Conservation (phyloP, 192 early-diverging fungal genomes). For the Coemansia sp. region DNA sequence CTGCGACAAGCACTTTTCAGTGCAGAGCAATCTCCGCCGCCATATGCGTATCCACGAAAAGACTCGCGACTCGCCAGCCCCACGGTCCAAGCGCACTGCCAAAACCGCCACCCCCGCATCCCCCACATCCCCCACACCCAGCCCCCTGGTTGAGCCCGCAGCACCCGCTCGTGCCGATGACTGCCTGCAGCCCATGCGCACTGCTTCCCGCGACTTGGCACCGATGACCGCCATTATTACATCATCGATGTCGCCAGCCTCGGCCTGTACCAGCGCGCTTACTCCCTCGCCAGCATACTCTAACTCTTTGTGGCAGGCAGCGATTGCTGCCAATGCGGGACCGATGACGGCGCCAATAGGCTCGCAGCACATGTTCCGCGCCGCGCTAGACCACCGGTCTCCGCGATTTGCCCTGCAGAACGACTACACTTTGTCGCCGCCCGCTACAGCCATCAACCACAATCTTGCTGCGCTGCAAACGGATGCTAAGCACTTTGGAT, state of each 20-base stretch:
- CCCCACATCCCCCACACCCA: background rate
- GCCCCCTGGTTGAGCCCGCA: background rate
- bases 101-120: conserved; percentile 5
- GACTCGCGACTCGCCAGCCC: conserved; percentile 2
- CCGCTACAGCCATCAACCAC: background rate
- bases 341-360: conserved; percentile 26
- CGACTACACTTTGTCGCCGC: conserved; percentile 3
- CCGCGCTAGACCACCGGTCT: conserved; percentile 1
- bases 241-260: background rate
- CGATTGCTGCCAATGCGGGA: background rate
- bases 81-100: background rate
- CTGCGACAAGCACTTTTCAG: conserved; percentile 54
- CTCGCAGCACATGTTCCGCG: background rate
- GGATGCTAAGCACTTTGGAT: conserved; percentile 9
- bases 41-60: conserved; percentile 54
- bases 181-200: conserved; percentile 13
- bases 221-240: background rate
- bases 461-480: conserved; percentile 2
- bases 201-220: background rate
- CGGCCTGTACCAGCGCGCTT: background rate
- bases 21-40: conserved; percentile 50
- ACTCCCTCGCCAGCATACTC: conserved; percentile 5
- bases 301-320: conserved; percentile 7
- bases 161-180: background rate
- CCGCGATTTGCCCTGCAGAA: conserved; percentile 8